Percentiles rank a stretch among this genome's conserved stretches.
These are phyloP conservation scores for Boeremia lycopersici DNA, from an alignment of 2,329 filamentous ascomycete species.

Conservation along the genomic window DNA sequence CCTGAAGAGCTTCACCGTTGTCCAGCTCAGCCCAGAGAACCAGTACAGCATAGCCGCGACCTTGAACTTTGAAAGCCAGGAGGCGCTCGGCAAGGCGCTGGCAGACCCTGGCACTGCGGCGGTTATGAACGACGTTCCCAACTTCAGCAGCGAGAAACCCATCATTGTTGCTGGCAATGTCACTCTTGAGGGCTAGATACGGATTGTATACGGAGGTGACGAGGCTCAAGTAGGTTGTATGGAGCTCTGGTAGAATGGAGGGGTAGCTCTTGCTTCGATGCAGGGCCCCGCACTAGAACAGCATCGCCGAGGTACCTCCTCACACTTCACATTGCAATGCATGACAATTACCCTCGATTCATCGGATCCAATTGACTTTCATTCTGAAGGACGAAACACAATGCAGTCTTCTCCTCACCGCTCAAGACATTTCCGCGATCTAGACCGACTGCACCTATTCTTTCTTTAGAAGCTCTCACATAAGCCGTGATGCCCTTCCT, in stretches of 20 bases:
- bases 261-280: constrained; percentile 12
- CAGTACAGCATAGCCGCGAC: constrained; percentile 28
- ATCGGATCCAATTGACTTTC: neutral
- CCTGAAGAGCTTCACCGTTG: constrained; percentile 39
- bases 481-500: constrained; percentile 38
- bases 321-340: neutral
- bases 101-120: constrained; percentile 32
- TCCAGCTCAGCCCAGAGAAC: constrained; percentile 25
- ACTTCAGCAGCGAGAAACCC: constrained; percentile 46
- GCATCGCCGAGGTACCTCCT: constrained; percentile 18
- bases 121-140: constrained; percentile 45
- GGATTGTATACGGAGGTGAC: neutral
- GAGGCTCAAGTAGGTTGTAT: constrained; percentile 6
- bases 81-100: constrained; percentile 29
- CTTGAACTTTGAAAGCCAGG: constrained; percentile 35
- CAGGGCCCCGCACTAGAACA: constrained; percentile 13
- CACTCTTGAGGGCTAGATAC: constrained; percentile 19
- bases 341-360: constrained; percentile 18
- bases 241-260: constrained; percentile 10
- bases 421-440: neutral
- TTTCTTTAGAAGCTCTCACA: neutral
- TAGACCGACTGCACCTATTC: constrained; percentile 1
- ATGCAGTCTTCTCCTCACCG: constrained; percentile 6
- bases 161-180: constrained; percentile 33
- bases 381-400: neutral